A percentile compares a stretch with the other conserved stretches of the same genome.
These are phyloP conservation scores for Cryptococcus sp. DNA, from an alignment of 1,284 basidiomycete genomes.

Conservation along the genomic window DNA sequence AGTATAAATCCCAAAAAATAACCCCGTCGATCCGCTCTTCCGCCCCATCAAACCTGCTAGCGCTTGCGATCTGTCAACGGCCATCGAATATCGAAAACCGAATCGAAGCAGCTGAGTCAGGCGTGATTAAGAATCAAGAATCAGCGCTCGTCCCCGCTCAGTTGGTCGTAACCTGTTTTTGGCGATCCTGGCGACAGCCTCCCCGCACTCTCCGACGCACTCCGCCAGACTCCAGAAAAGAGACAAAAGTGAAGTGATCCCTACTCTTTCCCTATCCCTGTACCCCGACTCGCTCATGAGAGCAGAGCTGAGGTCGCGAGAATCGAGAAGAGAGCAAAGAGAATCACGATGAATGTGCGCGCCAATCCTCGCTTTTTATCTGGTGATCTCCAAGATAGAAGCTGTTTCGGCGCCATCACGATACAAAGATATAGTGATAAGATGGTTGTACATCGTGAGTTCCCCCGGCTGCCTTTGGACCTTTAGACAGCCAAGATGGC, in stretches of 20 bases:
- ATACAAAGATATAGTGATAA: not conserved
- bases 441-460: constrained; percentile 19
- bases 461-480: constrained; percentile 20
- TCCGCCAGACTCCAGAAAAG: not conserved
- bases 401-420: constrained; percentile 29
- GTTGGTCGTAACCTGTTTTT: constrained; percentile 17
- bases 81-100: too few species aligned
- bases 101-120: too few species aligned
- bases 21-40: too few species aligned
- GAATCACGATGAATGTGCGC: constrained; percentile 11
- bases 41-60: too few species aligned
- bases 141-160: constrained; percentile 16
- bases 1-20: too few species aligned
- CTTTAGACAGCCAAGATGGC: constrained; percentile 18
- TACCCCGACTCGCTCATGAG: too few species aligned
- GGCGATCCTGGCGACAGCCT: constrained; percentile 12
- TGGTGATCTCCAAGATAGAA: constrained; percentile 11
- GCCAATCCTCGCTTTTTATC: constrained; percentile 34
- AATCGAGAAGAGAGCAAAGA: constrained; percentile 2
- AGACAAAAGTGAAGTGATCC: too few species aligned
- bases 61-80: too few species aligned
- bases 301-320: not conserved
- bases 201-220: not conserved
- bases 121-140: too few species aligned
- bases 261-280: too few species aligned